Base-by-base conservation (phyloP, 2,329 filamentous ascomycete species). In the Ophiostoma sp. region DNA sequence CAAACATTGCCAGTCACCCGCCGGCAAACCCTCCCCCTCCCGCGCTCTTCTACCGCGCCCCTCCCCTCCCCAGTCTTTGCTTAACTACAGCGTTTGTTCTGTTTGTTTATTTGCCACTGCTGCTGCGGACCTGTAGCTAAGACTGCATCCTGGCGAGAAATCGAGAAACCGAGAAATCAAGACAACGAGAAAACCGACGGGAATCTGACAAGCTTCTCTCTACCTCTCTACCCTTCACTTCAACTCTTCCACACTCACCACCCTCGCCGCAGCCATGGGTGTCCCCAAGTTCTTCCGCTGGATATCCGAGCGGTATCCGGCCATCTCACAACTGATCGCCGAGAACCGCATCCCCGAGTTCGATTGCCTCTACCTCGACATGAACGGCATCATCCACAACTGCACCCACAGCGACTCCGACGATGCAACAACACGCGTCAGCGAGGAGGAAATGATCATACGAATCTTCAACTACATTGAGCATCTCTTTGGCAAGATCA, bases 341-440 rank as follows among this genome's bases (percentile, higher is more conserved):
- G 95, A 99, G 83, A 99, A 97, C 81, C 91, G 95, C 76, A 99
- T 99, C 80, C 95, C 95, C 74, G 96, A 99, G 81, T 99, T 99
- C 81, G 95, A 99, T 81, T 95, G 92, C 81, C 88, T 99, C 73
- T 99, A 99, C 81, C 88, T 96, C 76, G 92, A 96, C 77, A 99
- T 99, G 95, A 99, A 99, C 81, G 95, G 95, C 75, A 99, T 99
- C 79, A 99, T 99, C 77, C 94, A 99, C 81, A 99, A 99, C 80
- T 99, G 95, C 80, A 99, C 95, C 70, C 95, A 99, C 82, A 97
- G 95, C 77, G 94, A 99, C 81, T 90, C 92, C 33, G 94, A 96
- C 77, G 94, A 94, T 78, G 89, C 93, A 4, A 93, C 92, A 1
- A 96, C 96, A 77, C 93, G 95, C 70, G 89, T 98, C 81, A 94